Evolutionary conservation across 1,284 basidiomycete species (phyloP).

Genomic region (Anthracocystis panici-leucophaei): DNA sequence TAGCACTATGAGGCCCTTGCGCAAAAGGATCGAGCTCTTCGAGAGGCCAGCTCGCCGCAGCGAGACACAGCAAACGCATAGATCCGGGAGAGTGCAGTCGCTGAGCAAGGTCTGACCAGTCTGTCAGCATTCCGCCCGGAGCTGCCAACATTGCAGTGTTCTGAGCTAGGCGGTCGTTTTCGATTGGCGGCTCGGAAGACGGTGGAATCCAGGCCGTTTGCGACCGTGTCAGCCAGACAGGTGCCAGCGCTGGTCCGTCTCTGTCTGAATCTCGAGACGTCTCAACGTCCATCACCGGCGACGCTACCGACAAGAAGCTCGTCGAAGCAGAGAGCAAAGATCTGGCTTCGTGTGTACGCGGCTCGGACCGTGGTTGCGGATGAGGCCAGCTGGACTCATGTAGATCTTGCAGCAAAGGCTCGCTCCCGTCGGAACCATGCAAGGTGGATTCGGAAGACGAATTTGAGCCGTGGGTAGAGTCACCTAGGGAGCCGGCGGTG

Average conservation of each 20-base stretch:
- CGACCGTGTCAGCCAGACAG: background rate
- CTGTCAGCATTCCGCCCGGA: background rate
- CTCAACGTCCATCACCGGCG: background rate
- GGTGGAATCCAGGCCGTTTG: background rate
- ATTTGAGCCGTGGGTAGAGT: no score
- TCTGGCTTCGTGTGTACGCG: background rate
- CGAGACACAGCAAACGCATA: slow-evolving; percentile 29
- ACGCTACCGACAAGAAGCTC: background rate
- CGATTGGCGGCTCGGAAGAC: background rate
- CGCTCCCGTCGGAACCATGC: background rate
- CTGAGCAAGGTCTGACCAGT: slow-evolving; percentile 24
- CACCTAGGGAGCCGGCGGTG: no score
- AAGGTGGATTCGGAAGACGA: background rate
- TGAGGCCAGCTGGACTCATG: background rate
- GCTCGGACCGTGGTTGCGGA: background rate
- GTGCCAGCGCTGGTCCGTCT: background rate
- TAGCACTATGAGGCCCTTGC: background rate
- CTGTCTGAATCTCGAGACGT: background rate
- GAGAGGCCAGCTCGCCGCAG: slow-evolving; percentile 11
- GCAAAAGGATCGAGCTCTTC: background rate
- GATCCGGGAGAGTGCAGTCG: slow-evolving; percentile 22
- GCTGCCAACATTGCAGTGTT: background rate
- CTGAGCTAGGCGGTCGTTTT: background rate
- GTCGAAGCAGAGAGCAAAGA: background rate
- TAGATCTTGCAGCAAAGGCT: background rate